Evolutionary conservation across 768 basidiomycete species (phyloP), one percentile per base, ranked within the genome.

Genomic region (Exsudoporus frostii): DNA sequence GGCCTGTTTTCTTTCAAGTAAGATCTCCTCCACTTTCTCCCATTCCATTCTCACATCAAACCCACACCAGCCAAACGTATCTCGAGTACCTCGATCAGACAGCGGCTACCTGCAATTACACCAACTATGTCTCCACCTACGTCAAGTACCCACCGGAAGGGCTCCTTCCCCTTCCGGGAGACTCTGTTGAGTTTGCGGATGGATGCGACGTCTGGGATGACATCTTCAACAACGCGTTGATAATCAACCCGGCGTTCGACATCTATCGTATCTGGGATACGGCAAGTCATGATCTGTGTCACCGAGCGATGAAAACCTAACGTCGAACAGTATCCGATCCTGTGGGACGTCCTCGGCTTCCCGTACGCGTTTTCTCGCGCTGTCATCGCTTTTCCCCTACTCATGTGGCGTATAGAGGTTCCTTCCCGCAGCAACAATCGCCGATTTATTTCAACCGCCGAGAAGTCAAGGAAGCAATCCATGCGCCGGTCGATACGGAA

Each of bases 331-430:
- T 88, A 73, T 68, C 88, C 87, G 0, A 75, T 86, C 38, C 71
- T 85, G 13, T 90, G 86, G 88, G 88, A 90, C 55, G 86, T 89
- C 6, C 83, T 90, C 30, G 88, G 87, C n/a, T 89, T 86, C 77
- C 87, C 88, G 82, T 86, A 60, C 33, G 81, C n/a, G 65, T 2
- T 10, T 30, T 45, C 43, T 32, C 22, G 2, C 13, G 39, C 15
- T 15, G n/a, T n/a, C n/a, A n/a, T n/a, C n/a, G n/a, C n/a, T n/a
- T 39, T 17, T 43, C 32, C 3, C 42, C 17, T 20, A 30, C n/a
- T 32, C 5, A 61, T 20, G 17, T 19, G 20, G 2, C 17, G n/a
- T 11, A 10, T 60, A 85, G 83, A 2, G 84, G 83, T 10, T 79
- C 83, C 0, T 84, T 81, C 68, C 57, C 63, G 3, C 73, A 88